Conservation (phyloP, 371 early-diverging fungal species). For the Rhizopus stolonifer region DNA sequence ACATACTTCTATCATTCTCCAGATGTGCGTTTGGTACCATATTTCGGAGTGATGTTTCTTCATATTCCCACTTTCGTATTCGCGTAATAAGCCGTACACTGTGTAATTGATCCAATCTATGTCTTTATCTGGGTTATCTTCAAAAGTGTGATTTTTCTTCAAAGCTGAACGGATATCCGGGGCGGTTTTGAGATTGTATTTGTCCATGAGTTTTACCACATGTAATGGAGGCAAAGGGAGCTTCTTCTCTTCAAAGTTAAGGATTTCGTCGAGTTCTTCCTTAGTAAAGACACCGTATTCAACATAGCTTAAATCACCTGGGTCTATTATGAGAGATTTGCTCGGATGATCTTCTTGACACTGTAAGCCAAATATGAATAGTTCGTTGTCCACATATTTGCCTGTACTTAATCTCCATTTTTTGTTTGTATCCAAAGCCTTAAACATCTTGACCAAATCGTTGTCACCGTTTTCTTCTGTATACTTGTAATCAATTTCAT, state of each 20-base stretch:
- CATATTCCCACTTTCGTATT: constrained; percentile 22
- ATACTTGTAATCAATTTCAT: background rate
- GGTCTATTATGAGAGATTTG: constrained; percentile 12
- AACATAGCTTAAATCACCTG: constrained; percentile 5
- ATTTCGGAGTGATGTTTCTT: constrained; percentile 11
- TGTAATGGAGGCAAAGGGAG: constrained; percentile 4
- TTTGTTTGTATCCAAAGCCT: constrained; percentile 2
- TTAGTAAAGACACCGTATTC: constrained; percentile 17
- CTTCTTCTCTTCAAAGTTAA: constrained; percentile 7
- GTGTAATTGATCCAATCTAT: constrained; percentile 7
- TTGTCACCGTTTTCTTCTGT: constrained; percentile 12
- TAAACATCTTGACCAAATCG: background rate
- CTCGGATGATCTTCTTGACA: constrained; percentile 11
- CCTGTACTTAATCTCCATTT: constrained; percentile 11
- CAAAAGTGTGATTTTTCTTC: constrained; percentile 12
- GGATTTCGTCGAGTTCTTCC: constrained; percentile 19
- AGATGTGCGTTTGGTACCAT: constrained; percentile 21
- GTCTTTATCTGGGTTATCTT: constrained; percentile 7
- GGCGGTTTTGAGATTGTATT: constrained; percentile 1
- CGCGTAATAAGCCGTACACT: constrained; percentile 8
- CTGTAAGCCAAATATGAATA: constrained; percentile 16
- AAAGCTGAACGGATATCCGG: constrained; percentile 6
- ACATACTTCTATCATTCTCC: constrained; percentile 17
- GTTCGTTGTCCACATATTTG: constrained; percentile 13
- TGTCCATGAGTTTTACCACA: constrained; percentile 1